Evolutionary conservation across 257 asterid species (phyloP), one percentile per base, ranked within the genome.

Genomic region (Solanum sitiens): DNA sequence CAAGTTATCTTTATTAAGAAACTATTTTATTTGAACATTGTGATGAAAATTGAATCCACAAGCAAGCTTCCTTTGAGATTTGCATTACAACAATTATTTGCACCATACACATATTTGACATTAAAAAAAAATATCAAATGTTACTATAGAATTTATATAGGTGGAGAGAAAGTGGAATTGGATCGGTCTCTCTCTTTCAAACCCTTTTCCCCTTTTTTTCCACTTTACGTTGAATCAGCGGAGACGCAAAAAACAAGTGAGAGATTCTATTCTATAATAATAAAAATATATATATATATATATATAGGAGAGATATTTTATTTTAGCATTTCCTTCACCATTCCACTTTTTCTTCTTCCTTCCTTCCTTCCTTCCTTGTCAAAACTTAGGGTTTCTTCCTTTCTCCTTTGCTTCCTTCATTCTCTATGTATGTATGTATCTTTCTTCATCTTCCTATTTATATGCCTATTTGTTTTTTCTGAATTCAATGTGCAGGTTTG

Each of bases 191-290:
- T 37, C 30, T 72, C n/a, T 14, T 44, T 44, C 39, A 47, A 45
- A 2, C 6, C 85, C 85, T 45, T 44, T 77, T 77, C 23, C 61
- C 56, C 25, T 40, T 50, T 2, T 23, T 65, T 68, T 45, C 79
- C 70, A 86, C 47, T 76, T 39, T 86, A 39, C 83, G 88, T 68
- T 73, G 88, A 86, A 71, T 86, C 68, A 72, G 88, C 84, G 88
- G 88, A 86, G 88, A 86, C 88, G 47, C 88, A 77, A 72, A 72
- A 72, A 86, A 32, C 9, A 47, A 72, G 84, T 44, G 83, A 13
- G 18, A 71, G 70, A 27, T 27, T 27, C 30, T 27, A 27, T 27
- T 27, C 30, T 27, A 27, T 27, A 27, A 27, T 27, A 27, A 27
- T 27, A 27, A 27, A 27, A 27, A 27, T 1, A 27, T 1, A 27